phyloP scores from a whole-genome alignment of 2,329 filamentous ascomycete species.

The Colletotrichum godetiae region DNA sequence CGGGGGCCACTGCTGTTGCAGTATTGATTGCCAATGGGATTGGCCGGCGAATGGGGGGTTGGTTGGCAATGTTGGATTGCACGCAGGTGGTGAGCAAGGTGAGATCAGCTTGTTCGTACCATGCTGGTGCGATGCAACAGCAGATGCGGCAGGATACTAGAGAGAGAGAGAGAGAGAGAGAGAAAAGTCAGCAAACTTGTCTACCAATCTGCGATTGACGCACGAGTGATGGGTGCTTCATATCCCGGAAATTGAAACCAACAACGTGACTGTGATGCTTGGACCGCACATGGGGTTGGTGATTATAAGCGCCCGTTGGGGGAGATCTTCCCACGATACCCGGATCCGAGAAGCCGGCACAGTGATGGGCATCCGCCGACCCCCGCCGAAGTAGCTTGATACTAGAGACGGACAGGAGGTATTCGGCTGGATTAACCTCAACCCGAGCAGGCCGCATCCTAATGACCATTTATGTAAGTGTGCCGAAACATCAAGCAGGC shows the following conservation, averaged over 20 bases:
- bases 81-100: neutral
- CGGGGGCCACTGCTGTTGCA: neutral
- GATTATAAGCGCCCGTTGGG: slow-evolving; percentile 20
- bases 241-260: neutral
- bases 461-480: neutral
- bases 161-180: neutral
- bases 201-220: neutral
- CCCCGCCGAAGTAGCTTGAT: no score
- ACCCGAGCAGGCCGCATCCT: neutral
- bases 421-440: slow-evolving; percentile 7
- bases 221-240: neutral
- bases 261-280: slow-evolving; percentile 14
- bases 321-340: neutral
- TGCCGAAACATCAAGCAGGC: neutral
- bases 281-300: neutral
- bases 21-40: neutral
- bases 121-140: slow-evolving; percentile 32
- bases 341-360: slow-evolving; percentile 17
- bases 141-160: neutral
- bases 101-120: slow-evolving; percentile 24
- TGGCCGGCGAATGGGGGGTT: neutral
- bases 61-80: slow-evolving; percentile 4
- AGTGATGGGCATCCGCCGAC: neutral
- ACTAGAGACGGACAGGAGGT: no score
- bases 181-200: neutral